phyloP scores from a whole-genome alignment of 331 rosid genomes.

The Quercus lobata region DNA sequence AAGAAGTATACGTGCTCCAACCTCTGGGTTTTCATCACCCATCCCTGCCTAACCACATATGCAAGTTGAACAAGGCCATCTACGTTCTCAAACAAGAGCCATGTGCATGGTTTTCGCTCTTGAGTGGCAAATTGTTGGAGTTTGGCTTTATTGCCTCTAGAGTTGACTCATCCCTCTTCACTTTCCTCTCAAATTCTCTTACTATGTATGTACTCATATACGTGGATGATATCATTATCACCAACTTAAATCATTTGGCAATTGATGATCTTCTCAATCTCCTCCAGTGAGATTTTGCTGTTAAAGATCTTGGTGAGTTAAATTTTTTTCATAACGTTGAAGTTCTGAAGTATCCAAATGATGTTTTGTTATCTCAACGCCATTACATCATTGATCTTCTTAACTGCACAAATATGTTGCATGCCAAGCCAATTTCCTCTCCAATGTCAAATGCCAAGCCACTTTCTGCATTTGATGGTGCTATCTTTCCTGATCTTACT shows the following conservation, averaged over 20 bases:
- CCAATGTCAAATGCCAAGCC: not conserved
- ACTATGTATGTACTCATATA: too few species aligned
- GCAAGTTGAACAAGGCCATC: not conserved
- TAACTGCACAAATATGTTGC: not conserved
- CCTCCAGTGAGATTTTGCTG: too few species aligned
- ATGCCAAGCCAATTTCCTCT: not conserved
- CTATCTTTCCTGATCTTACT: not conserved
- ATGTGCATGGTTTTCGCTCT: too few species aligned
- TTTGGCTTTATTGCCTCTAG: too few species aligned
- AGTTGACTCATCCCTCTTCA: too few species aligned
- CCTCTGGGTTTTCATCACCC: not conserved
- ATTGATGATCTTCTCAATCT: too few species aligned
- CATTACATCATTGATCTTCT: not conserved
- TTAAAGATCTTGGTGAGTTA: too few species aligned
- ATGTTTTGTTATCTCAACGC: not conserved
- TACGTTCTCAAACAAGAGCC: too few species aligned
- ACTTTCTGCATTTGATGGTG: not conserved
- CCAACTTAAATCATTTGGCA: too few species aligned
- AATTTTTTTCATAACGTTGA: not conserved
- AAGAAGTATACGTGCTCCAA: not conserved
- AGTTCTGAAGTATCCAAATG: not conserved
- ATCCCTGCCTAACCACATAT: not conserved
- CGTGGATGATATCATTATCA: too few species aligned
- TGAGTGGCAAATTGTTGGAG: too few species aligned
- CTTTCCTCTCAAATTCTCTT: not conserved